Base-by-base conservation (phyloP, 257 asterid genomes). In the Fraxinus excelsior region DNA sequence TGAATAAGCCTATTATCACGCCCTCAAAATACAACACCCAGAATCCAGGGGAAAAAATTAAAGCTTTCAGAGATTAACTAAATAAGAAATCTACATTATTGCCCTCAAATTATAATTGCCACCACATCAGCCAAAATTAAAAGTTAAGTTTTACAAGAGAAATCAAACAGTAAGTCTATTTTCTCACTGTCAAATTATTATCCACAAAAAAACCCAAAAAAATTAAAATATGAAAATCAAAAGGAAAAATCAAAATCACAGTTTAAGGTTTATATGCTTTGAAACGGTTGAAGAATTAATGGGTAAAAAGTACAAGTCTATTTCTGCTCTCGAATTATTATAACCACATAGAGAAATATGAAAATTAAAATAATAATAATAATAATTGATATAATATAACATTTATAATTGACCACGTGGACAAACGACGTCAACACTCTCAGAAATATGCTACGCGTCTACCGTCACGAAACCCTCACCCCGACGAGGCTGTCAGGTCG, bases 271-370 rank as follows among this genome's bases (percentile, higher is more conserved):
- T 34, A n/a, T 34, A 34, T 19, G 13, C 26, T n/a, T 8, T n/a
- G 38, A 65, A 44, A 29, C 2, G 19, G n/a, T 21, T 7, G 29
- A 11, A 42, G 7, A 21, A 5, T 7, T 44, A 37, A 2, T 42
- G 51, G 66, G 67, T 60, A 46, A 58, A 58, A 28, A 28, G 31
- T 28, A 28, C 21, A 60, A 8, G 46, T 38, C 46, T 38, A 38
- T 38, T 38, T 38, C 34, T 64, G 70, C 62, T 70, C 74, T 74
- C 72, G 28, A 74, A 40, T 77, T 32, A 76, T 29, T 29, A 53
- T 40, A 76, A 67, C 49, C 82, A 18, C 76, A 28, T 64, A 51
- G 62, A 34, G 12, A 58, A 58, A 21, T 19, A 58, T 8, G 9
- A 4, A 68, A 76, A 62, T 13, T 12, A n/a, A n/a, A n/a, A n/a